phyloP scores from a whole-genome alignment of 345 rosid species.

The Melaleuca alternifolia region DNA sequence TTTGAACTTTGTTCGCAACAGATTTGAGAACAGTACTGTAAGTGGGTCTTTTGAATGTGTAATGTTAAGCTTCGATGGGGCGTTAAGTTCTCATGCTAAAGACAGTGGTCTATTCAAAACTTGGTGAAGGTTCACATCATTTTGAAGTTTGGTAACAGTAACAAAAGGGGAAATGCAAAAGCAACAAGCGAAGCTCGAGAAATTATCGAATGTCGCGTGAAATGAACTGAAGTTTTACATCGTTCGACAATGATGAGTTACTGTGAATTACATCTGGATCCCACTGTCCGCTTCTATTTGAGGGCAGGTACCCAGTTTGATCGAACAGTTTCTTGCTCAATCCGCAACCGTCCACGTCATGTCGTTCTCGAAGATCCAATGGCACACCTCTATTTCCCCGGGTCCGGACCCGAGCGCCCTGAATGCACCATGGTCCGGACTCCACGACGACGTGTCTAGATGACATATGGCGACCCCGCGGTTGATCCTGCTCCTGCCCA shows the following conservation, averaged over 20 bases:
- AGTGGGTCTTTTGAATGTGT: background rate
- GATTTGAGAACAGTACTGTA: background rate
- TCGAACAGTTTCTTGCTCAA: background rate
- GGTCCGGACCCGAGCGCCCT: constrained; percentile 49
- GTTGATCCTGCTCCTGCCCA: constrained; percentile 24
- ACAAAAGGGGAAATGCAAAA: background rate
- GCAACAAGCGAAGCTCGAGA: background rate
- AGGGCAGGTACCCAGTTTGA: background rate
- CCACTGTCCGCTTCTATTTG: background rate
- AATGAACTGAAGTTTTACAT: background rate
- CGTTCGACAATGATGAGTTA: background rate
- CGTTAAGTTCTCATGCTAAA: background rate
- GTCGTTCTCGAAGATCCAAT: constrained; percentile 74
- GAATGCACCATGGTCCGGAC: constrained; percentile 61
- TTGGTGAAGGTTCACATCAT: background rate
- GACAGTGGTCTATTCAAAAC: background rate
- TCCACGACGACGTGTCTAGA: constrained; percentile 61
- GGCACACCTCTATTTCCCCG: constrained; percentile 63
- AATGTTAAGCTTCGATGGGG: background rate
- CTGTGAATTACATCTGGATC: background rate
- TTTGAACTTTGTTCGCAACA: background rate
- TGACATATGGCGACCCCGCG: constrained; percentile 69
- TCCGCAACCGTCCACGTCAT: constrained; percentile 54
- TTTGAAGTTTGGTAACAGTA: background rate
- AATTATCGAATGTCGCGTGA: background rate